Conservation (phyloP, 2,329 filamentous ascomycete genomes). For the Colletotrichum spinosum region DNA sequence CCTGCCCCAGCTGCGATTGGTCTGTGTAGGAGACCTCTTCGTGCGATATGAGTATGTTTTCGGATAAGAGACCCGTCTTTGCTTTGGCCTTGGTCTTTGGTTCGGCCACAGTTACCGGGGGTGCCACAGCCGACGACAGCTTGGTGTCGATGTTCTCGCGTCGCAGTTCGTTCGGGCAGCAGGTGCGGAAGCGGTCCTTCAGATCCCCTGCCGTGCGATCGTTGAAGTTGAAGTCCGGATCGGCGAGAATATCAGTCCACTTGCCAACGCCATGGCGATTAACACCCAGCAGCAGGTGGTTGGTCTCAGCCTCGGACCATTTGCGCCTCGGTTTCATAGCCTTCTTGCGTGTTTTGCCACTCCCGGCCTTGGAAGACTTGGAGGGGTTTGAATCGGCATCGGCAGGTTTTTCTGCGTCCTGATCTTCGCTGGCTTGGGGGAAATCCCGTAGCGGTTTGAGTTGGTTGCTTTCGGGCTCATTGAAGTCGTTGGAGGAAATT, state of each 20-base stretch:
- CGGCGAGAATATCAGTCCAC: constrained; percentile 74
- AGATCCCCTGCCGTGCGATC: constrained; percentile 71
- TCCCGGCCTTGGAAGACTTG: constrained; percentile 37
- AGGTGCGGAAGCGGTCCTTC: constrained; percentile 75
- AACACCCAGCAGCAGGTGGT: constrained; percentile 70
- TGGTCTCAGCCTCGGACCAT: constrained; percentile 75
- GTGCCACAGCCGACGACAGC: constrained; percentile 32
- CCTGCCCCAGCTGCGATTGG: constrained; percentile 39
- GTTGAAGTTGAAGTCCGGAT: constrained; percentile 70
- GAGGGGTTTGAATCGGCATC: constrained; percentile 44
- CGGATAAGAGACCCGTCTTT: constrained; percentile 63
- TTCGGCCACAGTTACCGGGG: constrained; percentile 38
- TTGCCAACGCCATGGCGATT: constrained; percentile 72
- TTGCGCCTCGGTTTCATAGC: constrained; percentile 69
- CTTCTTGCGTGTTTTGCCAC: constrained; percentile 61
- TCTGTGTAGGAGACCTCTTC: constrained; percentile 49
- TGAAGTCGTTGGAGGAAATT: constrained; percentile 68
- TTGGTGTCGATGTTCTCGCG: constrained; percentile 50
- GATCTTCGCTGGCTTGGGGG: constrained; percentile 46
- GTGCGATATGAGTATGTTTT: constrained; percentile 66
- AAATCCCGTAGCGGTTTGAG: constrained; percentile 58
- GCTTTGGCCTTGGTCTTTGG: constrained; percentile 52
- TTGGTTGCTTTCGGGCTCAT: constrained; percentile 58
- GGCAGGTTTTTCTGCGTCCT: constrained; percentile 41
- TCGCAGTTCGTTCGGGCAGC: constrained; percentile 71